Conservation (phyloP, 306 rosid species). For the Hippophae rhamnoides region DNA sequence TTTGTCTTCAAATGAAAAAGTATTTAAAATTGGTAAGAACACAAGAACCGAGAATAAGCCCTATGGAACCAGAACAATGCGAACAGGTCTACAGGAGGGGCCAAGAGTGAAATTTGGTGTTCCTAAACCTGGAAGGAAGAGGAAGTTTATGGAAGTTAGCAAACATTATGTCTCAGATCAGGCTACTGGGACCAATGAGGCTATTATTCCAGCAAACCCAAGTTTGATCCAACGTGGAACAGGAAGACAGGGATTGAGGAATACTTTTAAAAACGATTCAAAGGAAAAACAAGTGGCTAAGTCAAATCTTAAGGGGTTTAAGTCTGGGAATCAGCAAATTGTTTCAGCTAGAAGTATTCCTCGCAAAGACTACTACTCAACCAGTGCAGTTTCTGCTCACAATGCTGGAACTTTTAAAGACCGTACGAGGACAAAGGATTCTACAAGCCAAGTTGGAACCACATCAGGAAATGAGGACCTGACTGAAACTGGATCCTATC, state of each 20-base stretch:
- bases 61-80: conserved; percentile 33
- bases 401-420: conserved; percentile 24
- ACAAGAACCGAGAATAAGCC: conserved; percentile 48
- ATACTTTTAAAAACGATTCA: conserved; percentile 32
- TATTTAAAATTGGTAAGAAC: conserved; percentile 66
- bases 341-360: conserved; percentile 31
- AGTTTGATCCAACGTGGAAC: conserved; percentile 50
- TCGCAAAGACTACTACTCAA: conserved; percentile 18
- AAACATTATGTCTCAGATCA: conserved; percentile 70
- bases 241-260: conserved; percentile 51
- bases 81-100: conserved; percentile 86
- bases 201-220: conserved; percentile 44
- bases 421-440: conserved; percentile 42
- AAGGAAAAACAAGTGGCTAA: conserved; percentile 48
- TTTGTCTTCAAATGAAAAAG: conserved; percentile 51
- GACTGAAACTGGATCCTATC: conserved; percentile 31
- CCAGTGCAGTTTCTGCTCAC: conserved; percentile 27
- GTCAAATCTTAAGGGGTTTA: conserved; percentile 42
- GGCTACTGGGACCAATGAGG: conserved; percentile 35
- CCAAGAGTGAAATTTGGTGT: conserved; percentile 70
- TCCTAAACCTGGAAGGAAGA: conserved; percentile 94
- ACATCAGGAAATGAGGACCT: conserved; percentile 33
- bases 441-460: conserved; percentile 35
- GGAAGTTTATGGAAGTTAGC: conserved; percentile 97
- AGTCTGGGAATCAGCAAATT: conserved; percentile 44